Conservation (phyloP, 1,284 basidiomycete genomes). For the Fomitopsis palustris region DNA sequence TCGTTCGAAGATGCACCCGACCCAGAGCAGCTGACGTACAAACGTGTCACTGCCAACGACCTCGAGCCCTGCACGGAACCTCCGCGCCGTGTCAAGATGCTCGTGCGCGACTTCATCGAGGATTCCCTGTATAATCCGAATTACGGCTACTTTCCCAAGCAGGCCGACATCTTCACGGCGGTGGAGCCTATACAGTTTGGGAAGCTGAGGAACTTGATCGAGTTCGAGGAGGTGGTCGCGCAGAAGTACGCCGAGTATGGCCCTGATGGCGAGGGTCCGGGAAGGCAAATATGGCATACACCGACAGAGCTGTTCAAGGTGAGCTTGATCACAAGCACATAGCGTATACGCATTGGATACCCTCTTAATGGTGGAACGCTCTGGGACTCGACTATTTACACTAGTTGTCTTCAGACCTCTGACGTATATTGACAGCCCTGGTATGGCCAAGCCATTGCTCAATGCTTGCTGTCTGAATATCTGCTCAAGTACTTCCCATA, state of each 20-base stretch:
- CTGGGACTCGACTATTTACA: too few species aligned
- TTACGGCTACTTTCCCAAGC: constrained; percentile 96
- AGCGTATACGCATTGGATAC: too few species aligned
- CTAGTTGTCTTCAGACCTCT: background rate
- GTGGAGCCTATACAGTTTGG: constrained; percentile 74
- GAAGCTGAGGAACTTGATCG: constrained; percentile 60
- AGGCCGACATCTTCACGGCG: constrained; percentile 83
- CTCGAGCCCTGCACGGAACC: constrained; percentile 59
- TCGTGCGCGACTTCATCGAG: constrained; percentile 95
- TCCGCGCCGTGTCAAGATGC: constrained; percentile 87
- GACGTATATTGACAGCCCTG: constrained; percentile 61
- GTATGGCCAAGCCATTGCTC: constrained; percentile 89
- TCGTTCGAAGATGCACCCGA: constrained; percentile 47
- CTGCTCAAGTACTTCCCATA: constrained; percentile 94
- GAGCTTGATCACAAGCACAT: constrained; percentile 18
- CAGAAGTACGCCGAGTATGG: constrained; percentile 72
- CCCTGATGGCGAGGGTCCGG: constrained; percentile 65
- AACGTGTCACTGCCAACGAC: constrained; percentile 72
- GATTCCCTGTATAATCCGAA: constrained; percentile 96
- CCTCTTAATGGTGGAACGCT: too few species aligned
- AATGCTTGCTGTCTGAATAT: constrained; percentile 88
- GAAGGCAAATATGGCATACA: constrained; percentile 97
- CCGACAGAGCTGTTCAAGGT: constrained; percentile 98
- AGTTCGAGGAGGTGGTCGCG: constrained; percentile 83
- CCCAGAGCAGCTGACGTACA: constrained; percentile 50